These are phyloP conservation scores for Avena insularis DNA, from an alignment of 176 grass and related monocot genomes.

Conservation along the genomic window DNA sequence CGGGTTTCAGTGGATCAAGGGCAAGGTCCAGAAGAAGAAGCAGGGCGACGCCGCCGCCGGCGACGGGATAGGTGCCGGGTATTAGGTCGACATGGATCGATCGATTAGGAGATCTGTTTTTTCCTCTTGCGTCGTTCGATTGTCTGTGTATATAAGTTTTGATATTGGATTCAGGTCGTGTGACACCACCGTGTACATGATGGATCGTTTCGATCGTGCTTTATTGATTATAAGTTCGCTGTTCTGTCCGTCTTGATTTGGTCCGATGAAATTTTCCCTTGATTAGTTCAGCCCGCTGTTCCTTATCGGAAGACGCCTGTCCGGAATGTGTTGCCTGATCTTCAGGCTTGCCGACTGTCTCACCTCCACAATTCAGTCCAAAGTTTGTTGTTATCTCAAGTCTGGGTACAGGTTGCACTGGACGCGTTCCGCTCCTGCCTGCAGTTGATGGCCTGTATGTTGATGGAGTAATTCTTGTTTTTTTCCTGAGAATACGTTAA, in stretches of 20 bases:
- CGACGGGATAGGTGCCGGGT: constrained; percentile 36
- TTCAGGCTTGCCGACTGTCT: background rate
- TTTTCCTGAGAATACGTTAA: too few species aligned
- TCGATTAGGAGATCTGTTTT: background rate
- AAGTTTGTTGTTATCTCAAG: background rate
- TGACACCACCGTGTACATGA: background rate
- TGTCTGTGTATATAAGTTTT: constrained; percentile 18
- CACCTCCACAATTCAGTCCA: background rate
- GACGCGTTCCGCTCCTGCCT: too few species aligned
- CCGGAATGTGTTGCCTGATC: background rate
- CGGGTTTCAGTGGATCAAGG: constrained; percentile 91
- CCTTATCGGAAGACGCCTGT: background rate
- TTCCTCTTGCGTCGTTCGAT: background rate
- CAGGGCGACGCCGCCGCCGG: constrained; percentile 15
- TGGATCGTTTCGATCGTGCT: background rate
- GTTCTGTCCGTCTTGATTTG: background rate
- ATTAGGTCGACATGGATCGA: background rate
- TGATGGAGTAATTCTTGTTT: too few species aligned
- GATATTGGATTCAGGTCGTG: background rate
- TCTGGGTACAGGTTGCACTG: background rate
- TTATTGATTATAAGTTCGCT: constrained; percentile 32
- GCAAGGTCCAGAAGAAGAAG: constrained; percentile 75
- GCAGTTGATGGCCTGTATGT: too few species aligned
- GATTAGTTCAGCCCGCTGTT: background rate
- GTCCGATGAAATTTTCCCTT: background rate